Evolutionary conservation across 2,329 filamentous ascomycete genomes (phyloP).

Genomic region (Fusarium subtropicale): DNA sequence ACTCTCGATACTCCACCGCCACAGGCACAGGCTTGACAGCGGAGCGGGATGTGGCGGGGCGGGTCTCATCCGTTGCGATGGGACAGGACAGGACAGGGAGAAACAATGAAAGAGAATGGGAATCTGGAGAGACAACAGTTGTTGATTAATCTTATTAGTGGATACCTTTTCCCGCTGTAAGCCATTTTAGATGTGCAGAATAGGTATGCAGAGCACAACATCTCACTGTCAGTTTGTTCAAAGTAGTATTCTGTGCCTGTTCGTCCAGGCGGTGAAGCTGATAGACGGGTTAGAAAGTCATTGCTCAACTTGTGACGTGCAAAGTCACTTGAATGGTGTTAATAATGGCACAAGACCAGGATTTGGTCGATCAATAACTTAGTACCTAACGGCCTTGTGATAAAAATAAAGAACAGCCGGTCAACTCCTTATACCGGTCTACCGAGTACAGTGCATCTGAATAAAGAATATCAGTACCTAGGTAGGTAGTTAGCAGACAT

Average conservation of each 20-base stretch:
- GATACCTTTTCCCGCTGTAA: too few species aligned
- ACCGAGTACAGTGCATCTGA: neutral
- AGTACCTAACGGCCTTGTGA: constrained; percentile 20
- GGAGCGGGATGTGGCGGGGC: constrained; percentile 45
- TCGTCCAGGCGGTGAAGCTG: constrained; percentile 12
- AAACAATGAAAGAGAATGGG: constrained; percentile 1
- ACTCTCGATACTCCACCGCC: constrained; percentile 12
- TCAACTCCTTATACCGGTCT: neutral
- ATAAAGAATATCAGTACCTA: too few species aligned
- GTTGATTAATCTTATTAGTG: too few species aligned
- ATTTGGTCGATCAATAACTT: neutral
- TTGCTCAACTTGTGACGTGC: constrained; percentile 30
- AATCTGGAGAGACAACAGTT: constrained; percentile 15
- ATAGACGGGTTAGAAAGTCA: neutral
- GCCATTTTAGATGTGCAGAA: neutral
- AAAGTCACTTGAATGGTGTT: constrained; percentile 34
- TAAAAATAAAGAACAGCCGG: constrained; percentile 19
- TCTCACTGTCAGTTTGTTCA: neutral
- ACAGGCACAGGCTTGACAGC: constrained; percentile 35
- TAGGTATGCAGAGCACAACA: neutral
- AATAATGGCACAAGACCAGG: constrained; percentile 21
- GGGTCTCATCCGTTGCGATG: constrained; percentile 28
- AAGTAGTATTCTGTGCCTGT: neutral
- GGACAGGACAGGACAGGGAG: constrained; percentile 9
- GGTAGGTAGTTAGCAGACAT: neutral